phyloP scores from a whole-genome alignment of 495 filamentous ascomycete genomes.

The Friedmanniomyces endolithicus region DNA sequence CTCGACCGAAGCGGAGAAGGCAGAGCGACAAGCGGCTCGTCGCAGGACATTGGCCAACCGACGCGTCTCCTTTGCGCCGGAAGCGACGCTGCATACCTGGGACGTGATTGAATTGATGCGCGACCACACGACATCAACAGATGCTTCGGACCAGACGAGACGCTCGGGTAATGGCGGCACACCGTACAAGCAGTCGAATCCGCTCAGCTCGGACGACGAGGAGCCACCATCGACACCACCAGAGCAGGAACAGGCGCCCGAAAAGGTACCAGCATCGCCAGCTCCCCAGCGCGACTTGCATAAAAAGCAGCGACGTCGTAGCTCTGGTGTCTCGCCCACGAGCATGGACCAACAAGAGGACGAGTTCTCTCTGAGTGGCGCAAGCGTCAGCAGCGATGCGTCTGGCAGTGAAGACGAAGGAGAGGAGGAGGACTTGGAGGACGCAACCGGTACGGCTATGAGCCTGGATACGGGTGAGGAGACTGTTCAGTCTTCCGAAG shows the following conservation, averaged over 20 bases:
- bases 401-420: slow-evolving; percentile 16
- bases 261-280: slow-evolving; percentile 39
- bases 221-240: slow-evolving; percentile 57
- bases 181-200: slow-evolving; percentile 37
- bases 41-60: slow-evolving; percentile 81
- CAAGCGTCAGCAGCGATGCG: slow-evolving; percentile 47
- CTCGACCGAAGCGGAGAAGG: slow-evolving; percentile 52
- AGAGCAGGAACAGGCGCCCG: slow-evolving; percentile 47
- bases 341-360: slow-evolving; percentile 51
- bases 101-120: slow-evolving; percentile 84
- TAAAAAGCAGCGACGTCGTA: slow-evolving; percentile 51
- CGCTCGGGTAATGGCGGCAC: slow-evolving; percentile 34
- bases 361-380: slow-evolving; percentile 63
- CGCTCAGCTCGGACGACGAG: slow-evolving; percentile 35
- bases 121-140: slow-evolving; percentile 74
- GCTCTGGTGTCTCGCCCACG: slow-evolving; percentile 49
- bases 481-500: slow-evolving; percentile 18
- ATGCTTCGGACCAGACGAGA: slow-evolving; percentile 56
- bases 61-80: slow-evolving; percentile 91
- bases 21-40: slow-evolving; percentile 69
- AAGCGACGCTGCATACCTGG: slow-evolving; percentile 96
- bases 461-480: slow-evolving; percentile 22
- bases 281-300: slow-evolving; percentile 57
- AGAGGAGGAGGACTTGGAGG: slow-evolving; percentile 11
- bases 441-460: slow-evolving; percentile 23